Evolutionary conservation across 2,329 filamentous ascomycete species (phyloP).

Genomic region (Cercospora beticola): DNA sequence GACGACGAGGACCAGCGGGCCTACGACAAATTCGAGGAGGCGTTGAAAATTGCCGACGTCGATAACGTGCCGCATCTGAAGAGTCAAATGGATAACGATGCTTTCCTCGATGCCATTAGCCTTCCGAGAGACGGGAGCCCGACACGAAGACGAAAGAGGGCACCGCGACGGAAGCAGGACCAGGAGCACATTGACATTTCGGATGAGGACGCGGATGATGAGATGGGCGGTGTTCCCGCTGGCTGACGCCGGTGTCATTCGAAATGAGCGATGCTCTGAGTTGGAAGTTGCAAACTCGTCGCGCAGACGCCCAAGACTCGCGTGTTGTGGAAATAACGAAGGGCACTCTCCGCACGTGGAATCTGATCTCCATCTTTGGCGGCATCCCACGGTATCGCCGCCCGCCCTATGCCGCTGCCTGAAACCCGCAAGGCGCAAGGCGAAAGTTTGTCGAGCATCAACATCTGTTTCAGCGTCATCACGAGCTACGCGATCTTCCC

Average conservation of each 20-base stretch:
- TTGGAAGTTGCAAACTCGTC: not conserved
- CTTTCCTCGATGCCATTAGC: conserved; percentile 64
- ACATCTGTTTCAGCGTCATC: not conserved
- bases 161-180: conserved; percentile 25
- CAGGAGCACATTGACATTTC: conserved; percentile 28
- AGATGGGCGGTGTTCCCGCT: conserved; percentile 17
- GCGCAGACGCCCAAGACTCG: not conserved
- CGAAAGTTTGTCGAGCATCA: not conserved
- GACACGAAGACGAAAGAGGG: conserved; percentile 42
- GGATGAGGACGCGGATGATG: conserved; percentile 26
- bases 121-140: conserved; percentile 46
- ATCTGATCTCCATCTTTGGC: not conserved
- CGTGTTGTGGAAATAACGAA: not conserved
- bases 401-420: not conserved
- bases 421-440: not conserved
- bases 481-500: not conserved
- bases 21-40: conserved; percentile 73
- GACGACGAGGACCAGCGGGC: conserved; percentile 76
- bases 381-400: not conserved
- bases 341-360: not conserved
- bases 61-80: conserved; percentile 50
- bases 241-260: conserved; percentile 2
- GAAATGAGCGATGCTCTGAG: not conserved
- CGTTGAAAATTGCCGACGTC: conserved; percentile 60
- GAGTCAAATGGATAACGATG: conserved; percentile 56